These are phyloP conservation scores for Colletotrichum filicis DNA, from an alignment of 2,329 filamentous ascomycete species.

Conservation along the genomic window DNA sequence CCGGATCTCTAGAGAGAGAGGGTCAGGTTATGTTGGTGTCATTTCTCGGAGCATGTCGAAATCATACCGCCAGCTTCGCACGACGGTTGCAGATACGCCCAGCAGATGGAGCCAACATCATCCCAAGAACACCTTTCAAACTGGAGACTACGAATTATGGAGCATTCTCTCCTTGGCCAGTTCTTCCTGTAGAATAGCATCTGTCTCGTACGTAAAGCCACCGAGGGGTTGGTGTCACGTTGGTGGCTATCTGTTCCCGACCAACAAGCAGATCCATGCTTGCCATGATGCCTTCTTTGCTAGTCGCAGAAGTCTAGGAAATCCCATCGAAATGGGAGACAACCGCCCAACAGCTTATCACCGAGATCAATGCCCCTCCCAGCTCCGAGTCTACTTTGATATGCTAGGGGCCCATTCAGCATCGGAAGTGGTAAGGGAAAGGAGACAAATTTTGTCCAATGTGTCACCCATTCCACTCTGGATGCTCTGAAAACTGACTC, in stretches of 20 bases:
- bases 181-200: neutral
- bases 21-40: conserved; percentile 3
- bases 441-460: neutral
- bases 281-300: conserved; percentile 4
- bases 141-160: neutral
- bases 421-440: neutral
- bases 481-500: neutral
- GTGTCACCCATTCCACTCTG: conserved; percentile 1
- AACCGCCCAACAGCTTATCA: conserved; percentile 22
- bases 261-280: conserved; percentile 28
- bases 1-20: neutral
- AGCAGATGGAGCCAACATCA: neutral
- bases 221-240: conserved; percentile 3
- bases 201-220: conserved; percentile 11
- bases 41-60: neutral
- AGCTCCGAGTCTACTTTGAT: conserved; percentile 7
- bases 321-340: conserved; percentile 16
- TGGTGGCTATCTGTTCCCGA: neutral
- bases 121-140: neutral
- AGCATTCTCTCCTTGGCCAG: neutral
- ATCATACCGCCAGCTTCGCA: conserved; percentile 3
- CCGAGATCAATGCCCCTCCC: conserved; percentile 31
- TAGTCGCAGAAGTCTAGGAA: neutral
- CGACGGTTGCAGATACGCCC: conserved; percentile 9
- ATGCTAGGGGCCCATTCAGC: neutral